Percentiles rank a stretch among this genome's conserved stretches.
Evolutionary conservation across 768 basidiomycete genomes (phyloP).

Genomic region (Pseudohyphozyma bogoriensis): DNA sequence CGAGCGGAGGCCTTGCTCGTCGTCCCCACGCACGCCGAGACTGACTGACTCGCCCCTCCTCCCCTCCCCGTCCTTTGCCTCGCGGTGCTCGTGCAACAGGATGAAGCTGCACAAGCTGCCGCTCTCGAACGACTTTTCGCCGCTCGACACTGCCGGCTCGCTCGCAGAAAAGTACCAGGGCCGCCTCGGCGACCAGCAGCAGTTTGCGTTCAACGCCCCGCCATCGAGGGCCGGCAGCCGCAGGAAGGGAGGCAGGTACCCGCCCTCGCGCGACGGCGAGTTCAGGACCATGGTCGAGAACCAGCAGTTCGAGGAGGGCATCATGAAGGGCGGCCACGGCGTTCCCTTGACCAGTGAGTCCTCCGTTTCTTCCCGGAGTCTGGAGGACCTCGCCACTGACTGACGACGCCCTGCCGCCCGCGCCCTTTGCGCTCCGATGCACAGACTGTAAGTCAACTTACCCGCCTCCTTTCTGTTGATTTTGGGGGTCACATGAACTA

Average conservation of each 20-base stretch:
- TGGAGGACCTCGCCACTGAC: no score
- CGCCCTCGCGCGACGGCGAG: constrained; percentile 24
- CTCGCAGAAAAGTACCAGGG: constrained; percentile 93
- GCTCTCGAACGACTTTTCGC: constrained; percentile 48
- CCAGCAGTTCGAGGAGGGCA: constrained; percentile 43
- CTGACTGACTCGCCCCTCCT: background rate
- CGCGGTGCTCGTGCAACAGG: constrained; percentile 42
- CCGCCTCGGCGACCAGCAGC: constrained; percentile 54
- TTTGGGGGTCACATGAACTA: no score
- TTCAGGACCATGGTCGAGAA: constrained; percentile 49
- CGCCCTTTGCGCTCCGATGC: no score
- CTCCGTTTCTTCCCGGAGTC: no score
- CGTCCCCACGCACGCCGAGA: no score
- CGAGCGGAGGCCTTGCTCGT: background rate
- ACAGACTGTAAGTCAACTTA: no score
- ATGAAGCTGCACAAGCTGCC: constrained; percentile 79
- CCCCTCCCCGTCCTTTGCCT: background rate
- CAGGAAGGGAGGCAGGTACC: constrained; percentile 55
- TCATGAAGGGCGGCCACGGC: constrained; percentile 60
- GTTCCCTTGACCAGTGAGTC: constrained; percentile 81
- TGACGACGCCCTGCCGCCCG: no score
- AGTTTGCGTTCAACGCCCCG: constrained; percentile 40
- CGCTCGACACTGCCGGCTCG: constrained; percentile 61
- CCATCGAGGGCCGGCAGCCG: constrained; percentile 33
- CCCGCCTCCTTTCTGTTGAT: no score